These are phyloP conservation scores for Leishmania tropica DNA, from an alignment of 208 protist genomes.

Conservation along the genomic window DNA sequence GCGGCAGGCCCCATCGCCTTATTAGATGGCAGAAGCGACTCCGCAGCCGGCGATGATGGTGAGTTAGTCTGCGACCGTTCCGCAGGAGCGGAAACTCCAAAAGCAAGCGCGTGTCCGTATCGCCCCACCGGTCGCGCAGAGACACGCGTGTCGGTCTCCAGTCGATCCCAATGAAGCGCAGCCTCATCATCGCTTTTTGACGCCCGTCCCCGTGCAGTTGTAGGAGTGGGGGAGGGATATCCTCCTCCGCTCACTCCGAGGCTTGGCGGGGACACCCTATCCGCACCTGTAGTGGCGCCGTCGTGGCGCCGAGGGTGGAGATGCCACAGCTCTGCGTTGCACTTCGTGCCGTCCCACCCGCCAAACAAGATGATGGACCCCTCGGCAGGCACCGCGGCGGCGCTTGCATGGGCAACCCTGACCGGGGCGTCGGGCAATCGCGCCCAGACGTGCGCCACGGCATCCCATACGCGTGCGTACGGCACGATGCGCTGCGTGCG, in stretches of 20 bases:
- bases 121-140: conserved; percentile 10
- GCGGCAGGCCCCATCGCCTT: neutral
- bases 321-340: conserved; percentile 16
- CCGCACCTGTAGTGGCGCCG: neutral
- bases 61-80: neutral
- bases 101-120: conserved; percentile 9
- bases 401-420: conserved; percentile 9
- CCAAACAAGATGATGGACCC: conserved; percentile 15
- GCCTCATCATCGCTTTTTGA: neutral
- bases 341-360: conserved; percentile 14
- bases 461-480: conserved; percentile 12
- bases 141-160: conserved; percentile 1
- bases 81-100: neutral
- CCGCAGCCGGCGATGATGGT: neutral
- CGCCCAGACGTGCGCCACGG: conserved; percentile 4
- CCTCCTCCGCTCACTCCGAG: neutral
- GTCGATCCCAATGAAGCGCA: conserved; percentile 1
- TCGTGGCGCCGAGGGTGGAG: neutral
- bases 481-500: conserved; percentile 1
- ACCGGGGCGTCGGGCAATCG: conserved; percentile 16
- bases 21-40: neutral
- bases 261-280: neutral
- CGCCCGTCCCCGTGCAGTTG: neutral
- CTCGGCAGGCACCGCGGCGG: conserved; percentile 4
- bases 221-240: neutral